Evolutionary conservation across 2,329 filamentous ascomycete genomes (phyloP).

Genomic region (Aspergillus glaucus): DNA sequence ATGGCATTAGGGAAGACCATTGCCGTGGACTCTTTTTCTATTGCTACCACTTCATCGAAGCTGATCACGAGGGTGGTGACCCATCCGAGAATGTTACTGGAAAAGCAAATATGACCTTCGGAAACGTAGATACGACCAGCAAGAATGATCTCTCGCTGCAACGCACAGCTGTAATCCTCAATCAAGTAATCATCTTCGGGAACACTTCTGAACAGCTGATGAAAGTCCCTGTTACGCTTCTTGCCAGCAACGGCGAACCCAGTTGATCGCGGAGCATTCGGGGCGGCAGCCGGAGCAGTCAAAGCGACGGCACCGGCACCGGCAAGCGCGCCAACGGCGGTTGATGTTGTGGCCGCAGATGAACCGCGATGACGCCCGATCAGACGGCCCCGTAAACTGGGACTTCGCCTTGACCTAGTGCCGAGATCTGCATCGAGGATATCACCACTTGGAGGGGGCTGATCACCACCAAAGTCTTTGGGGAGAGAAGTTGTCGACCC

Average conservation of each 20-base stretch:
- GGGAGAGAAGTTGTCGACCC: constrained; percentile 24
- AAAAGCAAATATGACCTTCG: constrained; percentile 96
- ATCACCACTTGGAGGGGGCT: constrained; percentile 60
- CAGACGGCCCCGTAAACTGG: constrained; percentile 62
- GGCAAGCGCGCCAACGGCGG: constrained; percentile 63
- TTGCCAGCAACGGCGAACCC: constrained; percentile 95
- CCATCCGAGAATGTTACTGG: constrained; percentile 98
- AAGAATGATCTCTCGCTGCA: constrained; percentile 91
- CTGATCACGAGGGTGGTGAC: constrained; percentile 95
- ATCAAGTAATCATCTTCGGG: constrained; percentile 97
- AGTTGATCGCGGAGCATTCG: constrained; percentile 68
- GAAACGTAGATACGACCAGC: constrained; percentile 94
- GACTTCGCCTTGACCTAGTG: constrained; percentile 53
- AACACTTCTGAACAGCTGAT: constrained; percentile 88
- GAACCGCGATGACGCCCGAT: constrained; percentile 71
- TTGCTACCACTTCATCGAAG: constrained; percentile 94
- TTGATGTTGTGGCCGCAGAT: constrained; percentile 63
- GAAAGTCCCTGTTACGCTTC: constrained; percentile 93
- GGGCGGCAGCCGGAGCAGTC: constrained; percentile 54
- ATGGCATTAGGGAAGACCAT: constrained; percentile 95
- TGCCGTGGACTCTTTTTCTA: constrained; percentile 94
- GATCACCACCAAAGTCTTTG: constrained; percentile 46
- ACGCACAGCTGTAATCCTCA: constrained; percentile 93
- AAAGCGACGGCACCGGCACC: constrained; percentile 64
- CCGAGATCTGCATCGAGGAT: constrained; percentile 57